Percentiles rank a stretch among this genome's conserved stretches.
Evolutionary conservation across 352 stramenopile genomes (phyloP).

Genomic region (Globisporangium polare): DNA sequence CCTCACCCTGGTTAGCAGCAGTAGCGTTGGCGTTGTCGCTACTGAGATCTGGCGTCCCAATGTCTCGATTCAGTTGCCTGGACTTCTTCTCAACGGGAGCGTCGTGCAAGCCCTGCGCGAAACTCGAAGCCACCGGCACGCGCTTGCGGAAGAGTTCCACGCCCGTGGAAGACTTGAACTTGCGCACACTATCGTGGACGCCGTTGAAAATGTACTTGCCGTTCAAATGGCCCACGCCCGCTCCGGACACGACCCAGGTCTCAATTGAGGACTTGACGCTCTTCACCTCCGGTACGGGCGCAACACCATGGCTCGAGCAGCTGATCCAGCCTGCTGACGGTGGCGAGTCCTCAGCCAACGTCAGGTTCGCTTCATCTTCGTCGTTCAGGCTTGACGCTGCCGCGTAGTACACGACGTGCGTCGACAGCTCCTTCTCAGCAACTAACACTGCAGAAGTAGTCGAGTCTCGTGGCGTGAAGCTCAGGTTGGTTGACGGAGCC

Average conservation of each 20-base stretch:
- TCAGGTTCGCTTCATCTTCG: not conserved
- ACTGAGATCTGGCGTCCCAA: not conserved
- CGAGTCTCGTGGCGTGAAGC: slow-evolving; percentile 47
- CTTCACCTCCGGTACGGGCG: slow-evolving; percentile 27
- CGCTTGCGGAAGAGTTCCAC: slow-evolving; percentile 75
- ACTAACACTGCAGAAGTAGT: slow-evolving; percentile 23
- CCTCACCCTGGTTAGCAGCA: not conserved
- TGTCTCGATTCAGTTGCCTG: not conserved
- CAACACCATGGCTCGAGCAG: slow-evolving; percentile 41
- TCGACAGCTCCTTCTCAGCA: slow-evolving; percentile 60
- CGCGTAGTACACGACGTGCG: slow-evolving; percentile 67
- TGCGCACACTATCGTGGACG: slow-evolving; percentile 38
- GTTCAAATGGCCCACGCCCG: slow-evolving; percentile 52
- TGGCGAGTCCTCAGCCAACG: slow-evolving; percentile 21
- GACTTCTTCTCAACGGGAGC: slow-evolving; percentile 13
- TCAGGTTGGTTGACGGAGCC: slow-evolving; percentile 31
- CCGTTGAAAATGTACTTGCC: slow-evolving; percentile 61
- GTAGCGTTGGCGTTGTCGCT: not conserved
- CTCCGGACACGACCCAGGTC: slow-evolving; percentile 51
- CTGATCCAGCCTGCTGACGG: slow-evolving; percentile 52
- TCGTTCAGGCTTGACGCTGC: slow-evolving; percentile 26
- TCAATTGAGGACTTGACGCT: slow-evolving; percentile 49
- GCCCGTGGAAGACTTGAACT: slow-evolving; percentile 61
- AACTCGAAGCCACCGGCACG: slow-evolving; percentile 37
- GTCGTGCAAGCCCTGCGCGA: slow-evolving; percentile 37